Base-by-base conservation (phyloP, 139 green algal genomes). In the Eudorina sp. region DNA sequence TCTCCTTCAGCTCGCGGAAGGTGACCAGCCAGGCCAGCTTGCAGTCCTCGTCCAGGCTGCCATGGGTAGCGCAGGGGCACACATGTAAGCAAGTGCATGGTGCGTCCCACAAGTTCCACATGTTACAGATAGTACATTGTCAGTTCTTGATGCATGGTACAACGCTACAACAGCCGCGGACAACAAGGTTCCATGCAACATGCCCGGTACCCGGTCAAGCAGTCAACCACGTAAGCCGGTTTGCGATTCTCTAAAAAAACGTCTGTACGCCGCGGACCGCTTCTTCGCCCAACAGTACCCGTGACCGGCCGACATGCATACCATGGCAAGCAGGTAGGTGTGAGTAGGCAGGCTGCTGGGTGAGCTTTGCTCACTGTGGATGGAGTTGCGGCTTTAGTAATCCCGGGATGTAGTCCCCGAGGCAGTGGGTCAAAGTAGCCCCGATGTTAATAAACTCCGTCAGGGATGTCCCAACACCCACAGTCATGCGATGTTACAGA, bases 31-130 rank as follows among this genome's bases (percentile, higher is more conserved):
- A 88, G 4, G 83, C 83, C 83, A 88, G 51, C 36, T 72, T 70
- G 83, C 83, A 88, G 48, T 88, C 83, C 25, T 81, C 68, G 68
- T 88, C 83, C 23, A 88, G 64, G 13, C 83, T 88, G 62, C 38
- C n/a, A n/a, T 9, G 79, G 40, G 23, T 18, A 5, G 36, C 78
- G 66, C 34, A 46, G 38, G 31, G 9, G 3, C 64, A 38, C 34
- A 43, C n/a, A 73, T 23, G 64, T 43, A 73, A 41, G 27, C 18
- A 38, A 73, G 25, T 38, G 9, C 13, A 73, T 9, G 64, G 64
- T 16, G 51, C 51, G 51, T 25, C 16, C 13, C 51, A n/a, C 16
- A 68, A 68, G 27, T 9, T n/a, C 6, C 6, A 21, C 58, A 27
- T 31, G 58, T 21, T n/a, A 34, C 16, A 6, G 58, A 34, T 68